phyloP scores from a whole-genome alignment of 2,329 filamentous ascomycete species.

The Metarhizium robertsii region DNA sequence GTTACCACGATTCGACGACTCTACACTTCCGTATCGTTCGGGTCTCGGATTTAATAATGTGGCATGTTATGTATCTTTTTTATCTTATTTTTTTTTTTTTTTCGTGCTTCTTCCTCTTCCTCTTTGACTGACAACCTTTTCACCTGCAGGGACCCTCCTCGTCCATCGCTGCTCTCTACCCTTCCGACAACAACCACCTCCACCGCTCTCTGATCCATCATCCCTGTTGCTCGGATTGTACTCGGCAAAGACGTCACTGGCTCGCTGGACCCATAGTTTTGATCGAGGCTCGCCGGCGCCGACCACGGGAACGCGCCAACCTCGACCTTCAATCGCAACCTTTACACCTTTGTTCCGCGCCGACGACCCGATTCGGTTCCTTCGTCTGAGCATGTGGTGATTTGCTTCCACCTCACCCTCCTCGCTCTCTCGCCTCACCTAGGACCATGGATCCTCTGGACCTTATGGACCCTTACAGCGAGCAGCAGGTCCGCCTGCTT shows the following conservation, averaged over 20 bases:
- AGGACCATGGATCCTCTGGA: constrained; percentile 16
- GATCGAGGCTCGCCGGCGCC: neutral
- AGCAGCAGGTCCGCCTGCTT: constrained; percentile 40
- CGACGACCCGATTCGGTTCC: constrained; percentile 11
- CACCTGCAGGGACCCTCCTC: neutral
- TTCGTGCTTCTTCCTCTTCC: too few species aligned
- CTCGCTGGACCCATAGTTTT: constrained; percentile 1
- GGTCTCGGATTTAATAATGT: neutral
- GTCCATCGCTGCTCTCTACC: neutral
- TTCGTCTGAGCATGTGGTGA: constrained; percentile 10
- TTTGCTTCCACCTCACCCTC: constrained; percentile 12
- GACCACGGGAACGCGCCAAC: neutral
- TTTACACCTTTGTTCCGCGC: neutral
- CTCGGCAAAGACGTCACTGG: constrained; percentile 1
- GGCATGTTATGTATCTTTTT: neutral
- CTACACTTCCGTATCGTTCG: neutral
- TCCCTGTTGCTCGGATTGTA: neutral
- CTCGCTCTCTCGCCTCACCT: constrained; percentile 5
- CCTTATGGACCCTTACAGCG: constrained; percentile 19
- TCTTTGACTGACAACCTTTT: neutral
- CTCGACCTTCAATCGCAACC: neutral
- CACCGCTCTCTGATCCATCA: neutral
- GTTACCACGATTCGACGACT: too few species aligned
- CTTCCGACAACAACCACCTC: neutral
- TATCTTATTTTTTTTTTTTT: too few species aligned